A percentile compares a stretch with the other conserved stretches of the same genome.
These are phyloP conservation scores for Cetraspora pellucida DNA, from an alignment of 192 early-diverging fungal species.

Conservation along the genomic window DNA sequence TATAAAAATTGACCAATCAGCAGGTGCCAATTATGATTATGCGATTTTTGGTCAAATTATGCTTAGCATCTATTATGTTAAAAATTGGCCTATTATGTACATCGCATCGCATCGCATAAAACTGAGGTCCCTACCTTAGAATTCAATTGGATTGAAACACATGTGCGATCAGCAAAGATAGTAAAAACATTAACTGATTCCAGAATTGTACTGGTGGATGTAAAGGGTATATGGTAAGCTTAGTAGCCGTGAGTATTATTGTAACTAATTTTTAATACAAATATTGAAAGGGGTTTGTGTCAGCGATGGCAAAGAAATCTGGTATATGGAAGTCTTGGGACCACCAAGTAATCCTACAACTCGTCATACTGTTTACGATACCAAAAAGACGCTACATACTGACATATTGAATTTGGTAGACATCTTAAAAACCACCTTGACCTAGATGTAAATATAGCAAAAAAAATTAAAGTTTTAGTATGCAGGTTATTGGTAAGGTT, in stretches of 20 bases:
- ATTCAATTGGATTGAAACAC: slow-evolving; percentile 33
- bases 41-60: no score
- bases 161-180: slow-evolving; percentile 18
- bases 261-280: slow-evolving; percentile 9
- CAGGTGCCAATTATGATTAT: no score
- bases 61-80: no score
- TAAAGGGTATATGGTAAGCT: slow-evolving; percentile 7
- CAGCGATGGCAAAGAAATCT: slow-evolving; percentile 22
- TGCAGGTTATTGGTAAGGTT: slow-evolving; percentile 17
- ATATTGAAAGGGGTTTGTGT: slow-evolving; percentile 1
- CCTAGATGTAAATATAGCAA: slow-evolving; percentile 31
- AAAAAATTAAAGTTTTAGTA: slow-evolving; percentile 36
- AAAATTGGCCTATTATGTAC: no score
- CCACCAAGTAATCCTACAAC: slow-evolving; percentile 34
- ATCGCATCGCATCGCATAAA: no score
- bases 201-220: slow-evolving; percentile 28
- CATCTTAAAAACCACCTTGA: slow-evolving; percentile 30
- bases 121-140: no score
- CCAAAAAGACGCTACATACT: slow-evolving; percentile 21
- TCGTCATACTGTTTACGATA: slow-evolving; percentile 27
- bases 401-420: slow-evolving; percentile 34
- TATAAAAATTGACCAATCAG: no score
- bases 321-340: slow-evolving; percentile 32
- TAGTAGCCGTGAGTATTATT: not conserved
- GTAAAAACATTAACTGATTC: slow-evolving; percentile 17